phyloP scores from a whole-genome alignment of 371 early-diverging fungal species.

The Gilbertella persicaria region DNA sequence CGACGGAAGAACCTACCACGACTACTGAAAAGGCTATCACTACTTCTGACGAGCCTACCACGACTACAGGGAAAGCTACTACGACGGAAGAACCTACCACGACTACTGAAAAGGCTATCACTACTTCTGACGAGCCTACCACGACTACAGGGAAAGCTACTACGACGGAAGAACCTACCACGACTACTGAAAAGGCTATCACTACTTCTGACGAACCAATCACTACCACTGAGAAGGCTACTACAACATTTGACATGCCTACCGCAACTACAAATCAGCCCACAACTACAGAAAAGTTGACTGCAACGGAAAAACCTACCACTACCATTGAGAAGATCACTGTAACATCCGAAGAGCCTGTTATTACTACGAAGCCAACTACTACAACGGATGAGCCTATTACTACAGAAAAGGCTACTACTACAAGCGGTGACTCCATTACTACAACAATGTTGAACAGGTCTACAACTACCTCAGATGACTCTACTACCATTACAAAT shows the following conservation, averaged over 20 bases:
- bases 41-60: background rate
- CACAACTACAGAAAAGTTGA: slow-evolving; percentile 1
- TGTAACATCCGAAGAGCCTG: slow-evolving; percentile 5
- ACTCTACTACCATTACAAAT: background rate
- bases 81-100: background rate
- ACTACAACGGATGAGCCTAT: slow-evolving; percentile 12
- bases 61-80: background rate
- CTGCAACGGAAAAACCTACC: slow-evolving; percentile 1
- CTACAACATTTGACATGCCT: slow-evolving; percentile 4
- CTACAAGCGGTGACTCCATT: too few relatives aligned
- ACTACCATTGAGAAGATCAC: background rate
- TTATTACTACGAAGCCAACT: background rate
- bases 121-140: slow-evolving; percentile 7
- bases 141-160: background rate
- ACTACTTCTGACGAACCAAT: background rate
- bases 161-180: background rate
- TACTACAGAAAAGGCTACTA: background rate
- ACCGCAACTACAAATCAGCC: background rate
- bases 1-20: background rate
- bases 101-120: slow-evolving; percentile 7
- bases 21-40: background rate
- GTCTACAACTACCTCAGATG: background rate
- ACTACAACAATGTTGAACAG: too few relatives aligned
- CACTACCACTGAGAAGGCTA: slow-evolving; percentile 8
- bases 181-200: background rate